phyloP scores from a whole-genome alignment of 1,284 basidiomycete species.

The Heimioporus punctisporus region DNA sequence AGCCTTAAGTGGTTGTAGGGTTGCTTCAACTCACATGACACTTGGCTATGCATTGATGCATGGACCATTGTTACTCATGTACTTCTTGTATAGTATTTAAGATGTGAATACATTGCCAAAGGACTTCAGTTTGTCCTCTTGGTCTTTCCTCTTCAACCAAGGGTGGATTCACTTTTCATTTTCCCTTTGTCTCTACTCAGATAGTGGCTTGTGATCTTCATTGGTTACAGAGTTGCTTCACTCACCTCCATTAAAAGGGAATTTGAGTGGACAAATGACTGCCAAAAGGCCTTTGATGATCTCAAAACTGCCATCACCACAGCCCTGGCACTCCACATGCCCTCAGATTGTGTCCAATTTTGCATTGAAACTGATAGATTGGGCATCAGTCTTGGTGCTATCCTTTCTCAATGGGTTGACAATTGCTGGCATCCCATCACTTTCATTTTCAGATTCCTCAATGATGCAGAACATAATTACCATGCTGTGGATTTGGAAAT shows the following conservation, averaged over 20 bases:
- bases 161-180: too few relatives aligned
- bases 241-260: conserved; percentile 18
- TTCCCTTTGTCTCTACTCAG: too few relatives aligned
- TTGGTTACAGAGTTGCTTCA: too few relatives aligned
- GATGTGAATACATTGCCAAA: too few relatives aligned
- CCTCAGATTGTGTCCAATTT: not conserved
- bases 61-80: too few relatives aligned
- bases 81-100: too few relatives aligned
- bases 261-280: not conserved
- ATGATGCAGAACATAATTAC: not conserved
- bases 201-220: too few relatives aligned
- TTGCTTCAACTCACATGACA: too few relatives aligned
- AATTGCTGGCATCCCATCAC: not conserved
- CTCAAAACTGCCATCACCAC: not conserved
- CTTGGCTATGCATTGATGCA: too few relatives aligned
- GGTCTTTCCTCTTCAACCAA: too few relatives aligned
- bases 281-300: not conserved
- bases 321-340: not conserved
- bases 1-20: too few relatives aligned
- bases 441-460: not conserved
- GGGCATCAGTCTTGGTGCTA: not conserved
- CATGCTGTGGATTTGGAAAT: not conserved
- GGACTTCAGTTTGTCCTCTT: too few relatives aligned
- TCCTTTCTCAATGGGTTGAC: not conserved
- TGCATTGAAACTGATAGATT: not conserved